Percentiles rank a stretch among this genome's conserved stretches.
These are phyloP conservation scores for Blastobotrys apis DNA, from an alignment of 1,139 yeast species.

Conservation along the genomic window DNA sequence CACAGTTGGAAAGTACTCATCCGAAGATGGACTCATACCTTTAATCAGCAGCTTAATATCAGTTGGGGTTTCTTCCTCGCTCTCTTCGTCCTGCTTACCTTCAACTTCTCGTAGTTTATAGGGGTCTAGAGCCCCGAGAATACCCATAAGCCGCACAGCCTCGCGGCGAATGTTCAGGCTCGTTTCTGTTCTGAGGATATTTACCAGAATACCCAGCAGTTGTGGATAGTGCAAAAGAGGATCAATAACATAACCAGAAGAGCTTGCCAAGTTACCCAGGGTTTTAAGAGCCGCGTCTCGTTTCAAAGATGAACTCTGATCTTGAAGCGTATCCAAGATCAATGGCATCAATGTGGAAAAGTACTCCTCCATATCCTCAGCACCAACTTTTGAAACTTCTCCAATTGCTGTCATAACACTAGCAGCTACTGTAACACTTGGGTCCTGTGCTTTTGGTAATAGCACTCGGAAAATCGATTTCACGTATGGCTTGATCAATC, in stretches of 20 bases:
- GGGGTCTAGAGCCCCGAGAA: conserved; percentile 94
- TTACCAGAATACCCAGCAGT: conserved; percentile 72
- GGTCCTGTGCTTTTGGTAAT: conserved; percentile 69
- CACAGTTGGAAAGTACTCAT: conserved; percentile 93
- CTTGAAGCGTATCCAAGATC: conserved; percentile 81
- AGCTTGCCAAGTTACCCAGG: conserved; percentile 81
- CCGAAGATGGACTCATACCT: conserved; percentile 90
- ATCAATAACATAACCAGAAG: conserved; percentile 92
- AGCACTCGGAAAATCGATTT: conserved; percentile 84
- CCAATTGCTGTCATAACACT: conserved; percentile 88
- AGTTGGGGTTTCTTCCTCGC: conserved; percentile 81
- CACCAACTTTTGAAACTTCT: conserved; percentile 82
- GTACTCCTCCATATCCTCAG: conserved; percentile 74
- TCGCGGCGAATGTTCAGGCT: conserved; percentile 74
- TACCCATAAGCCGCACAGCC: conserved; percentile 83
- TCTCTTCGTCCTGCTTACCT: conserved; percentile 54
- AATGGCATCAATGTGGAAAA: conserved; percentile 79
- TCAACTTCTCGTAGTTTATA: conserved; percentile 92
- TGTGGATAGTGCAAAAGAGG: conserved; percentile 92
- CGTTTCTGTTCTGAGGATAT: conserved; percentile 74
- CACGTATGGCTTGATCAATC: conserved; percentile 81
- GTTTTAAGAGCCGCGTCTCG: conserved; percentile 88
- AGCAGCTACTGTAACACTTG: conserved; percentile 71
- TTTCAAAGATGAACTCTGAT: conserved; percentile 79
- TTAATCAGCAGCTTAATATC: conserved; percentile 88